These are phyloP conservation scores for Paraphoma sp. DNA, from an alignment of 2,329 filamentous ascomycete species.

Conservation along the genomic window DNA sequence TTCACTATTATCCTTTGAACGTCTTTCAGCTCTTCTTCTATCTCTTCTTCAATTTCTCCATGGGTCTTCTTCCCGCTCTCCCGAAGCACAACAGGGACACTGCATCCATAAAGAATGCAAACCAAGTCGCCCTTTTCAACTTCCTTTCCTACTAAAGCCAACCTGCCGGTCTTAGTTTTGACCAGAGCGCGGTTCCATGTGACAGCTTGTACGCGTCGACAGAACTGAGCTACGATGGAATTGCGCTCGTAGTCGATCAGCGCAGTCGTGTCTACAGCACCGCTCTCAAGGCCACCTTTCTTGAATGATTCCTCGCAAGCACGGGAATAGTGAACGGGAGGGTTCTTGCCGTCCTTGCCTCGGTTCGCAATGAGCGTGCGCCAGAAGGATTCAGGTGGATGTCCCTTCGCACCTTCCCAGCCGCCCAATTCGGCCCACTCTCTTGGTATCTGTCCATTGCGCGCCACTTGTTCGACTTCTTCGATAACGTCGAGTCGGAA, in stretches of 20 bases:
- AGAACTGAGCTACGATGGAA: constrained; percentile 23
- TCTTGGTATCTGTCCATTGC: constrained; percentile 17
- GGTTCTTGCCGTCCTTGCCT: constrained; percentile 18
- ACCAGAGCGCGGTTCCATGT: constrained; percentile 28
- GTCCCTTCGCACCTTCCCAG: constrained; percentile 3
- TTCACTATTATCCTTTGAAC: background rate
- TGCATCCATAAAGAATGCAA: constrained; percentile 25
- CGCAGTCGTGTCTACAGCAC: constrained; percentile 13
- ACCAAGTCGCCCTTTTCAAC: constrained; percentile 16
- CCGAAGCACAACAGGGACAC: constrained; percentile 21
- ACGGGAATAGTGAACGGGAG: constrained; percentile 21
- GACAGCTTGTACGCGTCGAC: constrained; percentile 24
- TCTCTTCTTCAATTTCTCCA: background rate
- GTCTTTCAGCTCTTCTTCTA: constrained; percentile 3
- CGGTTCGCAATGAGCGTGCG: constrained; percentile 22
- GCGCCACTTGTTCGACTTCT: constrained; percentile 13
- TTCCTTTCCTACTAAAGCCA: constrained; percentile 18
- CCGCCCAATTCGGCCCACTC: constrained; percentile 15
- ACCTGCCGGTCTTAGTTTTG: constrained; percentile 9
- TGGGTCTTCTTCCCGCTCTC: background rate
- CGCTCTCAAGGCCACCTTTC: constrained; percentile 10
- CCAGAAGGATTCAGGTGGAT: constrained; percentile 20
- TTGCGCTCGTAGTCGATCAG: constrained; percentile 21
- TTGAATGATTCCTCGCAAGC: constrained; percentile 21
- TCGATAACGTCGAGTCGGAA: constrained; percentile 34